A percentile compares a stretch with the other conserved stretches of the same genome.
Conservation (phyloP, 306 rosid species). For the Medicago truncatula region MtrunA17r5.0-ANR NC_053044.1:45364001-45364500, state of each 20-base stretch:
- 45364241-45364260: constrained; percentile 98
- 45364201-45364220: constrained; percentile 88
- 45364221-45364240: constrained; percentile 77
- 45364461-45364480: constrained; percentile 13
- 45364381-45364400: constrained; percentile 21
- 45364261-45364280: constrained; percentile 91
- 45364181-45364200: constrained; percentile 99
- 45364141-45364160: constrained; percentile 93
- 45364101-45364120: constrained; percentile 96
- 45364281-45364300: constrained; percentile 55
- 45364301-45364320: constrained; percentile 44
- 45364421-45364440: constrained; percentile 12
- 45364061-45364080: constrained; percentile 89
- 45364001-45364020: constrained; percentile 45
- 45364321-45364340: constrained; percentile 1
- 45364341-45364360: constrained; percentile 32
- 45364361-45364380: constrained; percentile 28
- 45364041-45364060: constrained; percentile 67
- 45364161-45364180: constrained; percentile 82
- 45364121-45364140: constrained; percentile 89
- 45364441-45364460: neutral
- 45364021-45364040: constrained; percentile 33
- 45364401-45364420: constrained; percentile 25
- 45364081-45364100: constrained; percentile 93
- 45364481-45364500: constrained; percentile 19